Evolutionary conservation across 2,329 filamentous ascomycete species (phyloP), one percentile per base, ranked within the genome.

Genomic region (Aspergillus caelatus): DNA sequence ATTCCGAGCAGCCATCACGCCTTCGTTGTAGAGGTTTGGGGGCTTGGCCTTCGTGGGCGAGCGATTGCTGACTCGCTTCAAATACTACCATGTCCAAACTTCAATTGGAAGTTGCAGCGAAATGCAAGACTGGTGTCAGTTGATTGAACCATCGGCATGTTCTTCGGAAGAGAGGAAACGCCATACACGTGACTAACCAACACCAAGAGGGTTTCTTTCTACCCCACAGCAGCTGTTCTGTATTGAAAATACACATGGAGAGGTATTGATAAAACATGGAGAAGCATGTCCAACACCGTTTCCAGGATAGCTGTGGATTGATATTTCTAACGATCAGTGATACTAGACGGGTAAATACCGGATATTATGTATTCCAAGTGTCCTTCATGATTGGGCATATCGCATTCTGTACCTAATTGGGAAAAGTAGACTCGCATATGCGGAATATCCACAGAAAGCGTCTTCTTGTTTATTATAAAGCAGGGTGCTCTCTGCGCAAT

Each of bases 1-100:
- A 75, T 58, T 75, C 72, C 6, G 68, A 70, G 46, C 73, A 75
- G 53, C 73, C 73, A 65, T 73, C 72, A 34, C 69, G 67, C 80
- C 70, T 68, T 60, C 68, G 68, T 34, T 65, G 62, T 21, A n/a
- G 50, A 28, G 14, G 9, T 30, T 12, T 32, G 19, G 28, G 30
- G 9, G 3, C 6, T 14, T 36, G n/a, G 11, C 7, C 12, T 14
- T 36, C 8, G 11, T 8, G n/a, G 32, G 52, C 32, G 30, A 6
- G 14, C 14, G 21, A 39, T 2, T 16, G 32, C n/a, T 21, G 34
- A 5, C 34, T 6, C 52, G 9, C 32, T 23, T 39, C 12, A 5
- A 55, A 23, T 19, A 26, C n/a, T 23, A 55, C 28, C 52, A 55
- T 55, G 11, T 39, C 14, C 7, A 55, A 9, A 4, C 1, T 19